A percentile compares a stretch with the other conserved stretches of the same genome.
Conservation (phyloP, 2,329 filamentous ascomycete genomes). For the Didymella pinodella region DNA sequence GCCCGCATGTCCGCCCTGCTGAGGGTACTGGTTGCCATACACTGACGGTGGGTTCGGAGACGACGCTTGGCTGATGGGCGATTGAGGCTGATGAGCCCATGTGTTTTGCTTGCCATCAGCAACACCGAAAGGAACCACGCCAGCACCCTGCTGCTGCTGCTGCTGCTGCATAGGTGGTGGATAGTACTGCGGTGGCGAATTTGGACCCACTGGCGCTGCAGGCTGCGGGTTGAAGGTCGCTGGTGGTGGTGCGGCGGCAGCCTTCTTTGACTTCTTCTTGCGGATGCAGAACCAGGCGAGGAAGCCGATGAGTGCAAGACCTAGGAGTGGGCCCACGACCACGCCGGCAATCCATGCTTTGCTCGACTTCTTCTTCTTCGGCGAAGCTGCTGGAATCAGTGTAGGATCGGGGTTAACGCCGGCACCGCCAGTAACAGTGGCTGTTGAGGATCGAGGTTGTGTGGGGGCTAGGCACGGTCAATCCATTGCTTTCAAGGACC, state of each 20-base stretch:
- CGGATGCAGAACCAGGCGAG: conserved; percentile 30
- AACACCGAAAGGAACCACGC: conserved; percentile 29
- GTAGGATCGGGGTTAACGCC: conserved; percentile 7
- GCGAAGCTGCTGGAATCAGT: background rate
- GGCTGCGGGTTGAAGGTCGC: conserved; percentile 17
- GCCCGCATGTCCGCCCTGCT: conserved; percentile 20
- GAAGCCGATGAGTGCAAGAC: conserved; percentile 31
- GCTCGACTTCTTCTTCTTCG: conserved; percentile 26
- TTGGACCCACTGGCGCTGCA: conserved; percentile 2
- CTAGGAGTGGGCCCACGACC: conserved; percentile 36
- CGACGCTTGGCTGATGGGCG: conserved; percentile 25
- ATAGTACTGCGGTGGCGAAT: conserved; percentile 29
- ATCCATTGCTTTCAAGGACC: background rate
- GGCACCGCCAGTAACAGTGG: background rate
- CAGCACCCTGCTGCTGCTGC: conserved; percentile 22
- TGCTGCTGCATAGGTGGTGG: conserved; percentile 29
- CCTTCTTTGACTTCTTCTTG: conserved; percentile 28
- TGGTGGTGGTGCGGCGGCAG: conserved; percentile 13
- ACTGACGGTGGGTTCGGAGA: background rate
- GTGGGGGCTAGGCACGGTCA: conserved; percentile 5
- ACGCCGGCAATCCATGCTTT: conserved; percentile 45
- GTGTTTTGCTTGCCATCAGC: conserved; percentile 27
- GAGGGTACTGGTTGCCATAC: conserved; percentile 25
- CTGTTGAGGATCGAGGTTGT: conserved; percentile 9
- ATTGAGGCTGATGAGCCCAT: conserved; percentile 23